Conservation (phyloP, 345 rosid genomes). For the Dipteronia sinensis region DNA sequence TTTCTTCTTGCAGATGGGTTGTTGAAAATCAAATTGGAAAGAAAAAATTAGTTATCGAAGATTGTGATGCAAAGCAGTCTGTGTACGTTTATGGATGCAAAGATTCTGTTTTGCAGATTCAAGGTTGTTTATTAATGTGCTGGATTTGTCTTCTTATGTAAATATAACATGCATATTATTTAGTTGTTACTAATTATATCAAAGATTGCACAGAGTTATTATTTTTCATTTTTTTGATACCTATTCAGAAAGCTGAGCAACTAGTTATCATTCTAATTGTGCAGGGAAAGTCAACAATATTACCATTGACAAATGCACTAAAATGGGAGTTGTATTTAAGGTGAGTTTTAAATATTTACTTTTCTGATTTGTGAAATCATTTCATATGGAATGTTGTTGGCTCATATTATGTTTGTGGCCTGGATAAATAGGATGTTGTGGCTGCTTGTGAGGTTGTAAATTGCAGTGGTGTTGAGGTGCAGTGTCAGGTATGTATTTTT, state of each 20-base stretch:
- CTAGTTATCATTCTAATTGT: slow-evolving; percentile 27
- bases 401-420: slow-evolving; percentile 23
- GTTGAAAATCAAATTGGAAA: slow-evolving; percentile 94
- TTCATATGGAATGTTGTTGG: slow-evolving; percentile 1
- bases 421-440: slow-evolving; percentile 77
- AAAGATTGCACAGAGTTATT: background rate
- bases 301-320: slow-evolving; percentile 92
- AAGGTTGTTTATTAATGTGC: slow-evolving; percentile 43
- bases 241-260: slow-evolving; percentile 17
- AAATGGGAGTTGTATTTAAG: slow-evolving; percentile 85
- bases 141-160: background rate
- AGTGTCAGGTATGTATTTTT: slow-evolving; percentile 77
- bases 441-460: slow-evolving; percentile 99
- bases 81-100: slow-evolving; percentile 95
- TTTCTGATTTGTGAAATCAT: slow-evolving; percentile 4
- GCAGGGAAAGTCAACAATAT: slow-evolving; percentile 97
- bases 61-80: slow-evolving; percentile 91
- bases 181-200: background rate
- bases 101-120: slow-evolving; percentile 93
- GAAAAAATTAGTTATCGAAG: slow-evolving; percentile 80
- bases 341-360: slow-evolving; percentile 47
- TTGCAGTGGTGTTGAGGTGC: slow-evolving; percentile 91
- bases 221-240: background rate
- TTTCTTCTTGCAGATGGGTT: slow-evolving; percentile 70
- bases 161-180: slow-evolving; percentile 15